Conservation (phyloP, 2,329 filamentous ascomycete species). For the Verticillium zaregamsianum region DNA sequence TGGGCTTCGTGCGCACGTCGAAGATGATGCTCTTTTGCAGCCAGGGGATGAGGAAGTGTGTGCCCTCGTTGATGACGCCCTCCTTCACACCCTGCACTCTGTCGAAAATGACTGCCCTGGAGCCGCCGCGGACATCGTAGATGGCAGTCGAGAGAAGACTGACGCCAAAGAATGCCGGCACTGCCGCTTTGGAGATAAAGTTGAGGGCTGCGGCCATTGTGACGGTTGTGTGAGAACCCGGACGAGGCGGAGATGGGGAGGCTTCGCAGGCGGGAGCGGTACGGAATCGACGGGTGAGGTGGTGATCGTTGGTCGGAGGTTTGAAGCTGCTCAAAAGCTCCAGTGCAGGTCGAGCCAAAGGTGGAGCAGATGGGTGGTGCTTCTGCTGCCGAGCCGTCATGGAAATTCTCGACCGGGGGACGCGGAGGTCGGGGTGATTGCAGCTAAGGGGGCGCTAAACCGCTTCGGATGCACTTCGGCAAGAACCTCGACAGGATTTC, state of each 20-base stretch:
- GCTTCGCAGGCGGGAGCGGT: not conserved
- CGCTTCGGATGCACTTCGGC: conserved; percentile 6
- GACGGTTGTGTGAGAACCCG: conserved; percentile 41
- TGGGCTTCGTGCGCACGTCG: conserved; percentile 94
- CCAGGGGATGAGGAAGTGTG: conserved; percentile 95
- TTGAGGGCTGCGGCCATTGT: conserved; percentile 50
- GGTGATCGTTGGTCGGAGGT: not conserved
- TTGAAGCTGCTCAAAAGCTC: not conserved
- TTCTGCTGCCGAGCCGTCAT: not conserved
- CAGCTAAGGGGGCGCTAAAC: not conserved
- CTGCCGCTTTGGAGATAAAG: conserved; percentile 61
- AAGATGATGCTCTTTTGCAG: conserved; percentile 92
- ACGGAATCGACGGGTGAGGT: not conserved
- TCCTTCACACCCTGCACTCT: conserved; percentile 89
- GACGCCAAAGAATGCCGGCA: conserved; percentile 68
- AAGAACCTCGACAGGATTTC: conserved; percentile 27
- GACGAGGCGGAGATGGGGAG: not conserved
- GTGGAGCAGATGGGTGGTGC: not conserved
- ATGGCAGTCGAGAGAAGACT: conserved; percentile 72
- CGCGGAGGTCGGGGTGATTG: not conserved
- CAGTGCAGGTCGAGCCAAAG: not conserved
- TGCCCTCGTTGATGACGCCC: conserved; percentile 88
- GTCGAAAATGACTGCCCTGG: conserved; percentile 97
- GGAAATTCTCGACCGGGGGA: not conserved
- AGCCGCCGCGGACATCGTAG: conserved; percentile 96